phyloP scores from a whole-genome alignment of 345 rosid genomes.

The Ricinus communis region DNA sequence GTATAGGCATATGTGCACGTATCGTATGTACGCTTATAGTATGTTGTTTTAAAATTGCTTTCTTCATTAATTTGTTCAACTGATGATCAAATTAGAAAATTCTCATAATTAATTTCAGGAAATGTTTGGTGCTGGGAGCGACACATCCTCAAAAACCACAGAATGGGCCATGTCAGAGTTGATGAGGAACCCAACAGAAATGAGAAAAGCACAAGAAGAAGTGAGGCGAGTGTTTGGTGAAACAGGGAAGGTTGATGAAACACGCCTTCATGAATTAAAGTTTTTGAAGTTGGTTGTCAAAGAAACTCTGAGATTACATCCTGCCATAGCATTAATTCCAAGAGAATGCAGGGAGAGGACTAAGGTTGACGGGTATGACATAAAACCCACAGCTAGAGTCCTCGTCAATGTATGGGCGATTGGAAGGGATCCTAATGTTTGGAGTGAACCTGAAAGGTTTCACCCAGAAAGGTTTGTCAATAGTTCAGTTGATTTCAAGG shows the following conservation, averaged over 20 bases:
- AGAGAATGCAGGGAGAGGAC: constrained; percentile 8
- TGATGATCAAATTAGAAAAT: no score
- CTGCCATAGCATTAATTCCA: constrained; percentile 7
- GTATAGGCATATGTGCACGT: no score
- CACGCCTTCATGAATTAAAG: background rate
- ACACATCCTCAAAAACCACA: background rate
- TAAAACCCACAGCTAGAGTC: background rate
- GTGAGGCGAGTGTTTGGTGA: constrained; percentile 9
- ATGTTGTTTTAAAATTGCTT: no score
- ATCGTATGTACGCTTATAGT: no score
- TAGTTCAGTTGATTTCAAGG: constrained; percentile 15
- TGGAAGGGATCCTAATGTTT: constrained; percentile 18
- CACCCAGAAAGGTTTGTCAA: constrained; percentile 22
- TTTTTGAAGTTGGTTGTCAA: constrained; percentile 5
- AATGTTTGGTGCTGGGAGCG: constrained; percentile 14
- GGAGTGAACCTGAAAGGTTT: constrained; percentile 19
- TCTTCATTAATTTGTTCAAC: no score
- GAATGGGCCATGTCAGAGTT: constrained; percentile 22
- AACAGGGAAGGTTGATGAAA: background rate
- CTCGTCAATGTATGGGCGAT: constrained; percentile 16
- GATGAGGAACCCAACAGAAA: constrained; percentile 4
- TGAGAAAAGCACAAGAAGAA: constrained; percentile 14
- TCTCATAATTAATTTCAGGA: constrained; percentile 6
- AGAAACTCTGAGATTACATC: constrained; percentile 20
- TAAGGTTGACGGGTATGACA: constrained; percentile 8